Base-by-base conservation (phyloP, 2,329 filamentous ascomycete genomes). In the Ophiostoma australiae region DNA sequence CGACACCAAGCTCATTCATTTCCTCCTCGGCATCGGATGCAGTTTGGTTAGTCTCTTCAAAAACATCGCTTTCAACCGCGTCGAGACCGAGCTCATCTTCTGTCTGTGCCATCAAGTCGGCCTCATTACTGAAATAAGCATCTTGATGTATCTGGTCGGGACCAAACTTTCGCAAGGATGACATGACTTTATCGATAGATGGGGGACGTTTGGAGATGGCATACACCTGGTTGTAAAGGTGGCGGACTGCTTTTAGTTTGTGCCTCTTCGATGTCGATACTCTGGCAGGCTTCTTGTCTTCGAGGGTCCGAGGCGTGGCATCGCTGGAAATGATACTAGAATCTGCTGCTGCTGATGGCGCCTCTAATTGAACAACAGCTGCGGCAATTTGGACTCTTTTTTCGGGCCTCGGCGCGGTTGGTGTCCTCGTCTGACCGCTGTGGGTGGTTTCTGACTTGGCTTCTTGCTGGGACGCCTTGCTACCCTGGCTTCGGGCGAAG, bases 121-220 rank as follows among this genome's bases (percentile, higher is more conserved):
- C 85, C 73, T 96, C 92, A 37, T 91, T 85, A 75, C 93, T 91
- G 77, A 97, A 98, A 76, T 90, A 94, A 0, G 94, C 90, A 77
- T 93, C 89, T 78, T 93, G 91, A 74, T 97, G 96, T 68, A 97
- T 85, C 17, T 91, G 85, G 72, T 89, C 84, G 0, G 91, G 90
- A 10, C 73, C 72, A 23, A 67, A 71, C 27, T 67, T 69, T 23
- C 48, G 68, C 6, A 74, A 61, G 4, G 72, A 39, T 3, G 23
- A 44, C 35, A 69, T 35, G 31, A 71, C 72, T 1, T 39, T 44
- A 1, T 55, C 17, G 8, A 20, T 39, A 13, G 66, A 23, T 5
- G 72, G 73, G 3, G 72, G 70, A 1, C 10, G 72, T 1, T 37
- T 41, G 1, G 67, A 41, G 1, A 73, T 31, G 15, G 66, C 66